Base-by-base conservation (phyloP, 1,284 basidiomycete genomes). In the Exobasidium rhododendri region DNA sequence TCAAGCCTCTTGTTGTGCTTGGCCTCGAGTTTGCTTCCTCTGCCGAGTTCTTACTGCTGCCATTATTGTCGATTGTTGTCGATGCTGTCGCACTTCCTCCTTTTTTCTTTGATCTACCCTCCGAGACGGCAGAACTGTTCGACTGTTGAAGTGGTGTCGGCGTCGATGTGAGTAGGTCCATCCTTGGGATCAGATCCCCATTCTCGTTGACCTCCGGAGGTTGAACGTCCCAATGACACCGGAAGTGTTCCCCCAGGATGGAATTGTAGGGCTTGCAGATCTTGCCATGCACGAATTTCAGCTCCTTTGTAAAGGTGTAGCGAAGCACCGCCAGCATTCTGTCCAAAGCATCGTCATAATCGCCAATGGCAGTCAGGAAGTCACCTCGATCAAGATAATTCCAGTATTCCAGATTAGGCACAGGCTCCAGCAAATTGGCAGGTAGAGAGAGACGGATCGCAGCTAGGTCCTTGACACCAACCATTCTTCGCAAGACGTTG, bases 261-360 rank as follows among this genome's bases (percentile, higher is more conserved):
- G 75, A 77, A 62, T 77, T 77, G 84, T 97, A 97, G 0, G 94
- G 92, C 80, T 97, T 97, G 84, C 90, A 91, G 20, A 96, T 86
- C 80, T 91, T 90, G 47, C 91, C 91, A 62, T 90, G 87, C 89
- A 96, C 85, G 73, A 92, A 94, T 82, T 94, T 96, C 79, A 96
- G 88, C 78, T 98, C 94, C 81, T 97, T 97, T 56, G 91, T 90
- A 80, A 73, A 92, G 10, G 87, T 83, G 80, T 93, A 98, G 28
- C 92, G 86, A 44, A 97, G 81, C 7, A 90, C 89, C 40, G 92
- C 89, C 26, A 97, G 84, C 89, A 97, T 94, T 47, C 94, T 87
- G 74, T 94, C 90, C 65, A 97, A 87, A 26, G 91, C 87, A 77
- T 97, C 92, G 44, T 89, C 85, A 20, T 89, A 89, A 76, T 94